phyloP scores from a whole-genome alignment of 1,284 basidiomycete genomes.

The Pulveroboletus sp. region DNA sequence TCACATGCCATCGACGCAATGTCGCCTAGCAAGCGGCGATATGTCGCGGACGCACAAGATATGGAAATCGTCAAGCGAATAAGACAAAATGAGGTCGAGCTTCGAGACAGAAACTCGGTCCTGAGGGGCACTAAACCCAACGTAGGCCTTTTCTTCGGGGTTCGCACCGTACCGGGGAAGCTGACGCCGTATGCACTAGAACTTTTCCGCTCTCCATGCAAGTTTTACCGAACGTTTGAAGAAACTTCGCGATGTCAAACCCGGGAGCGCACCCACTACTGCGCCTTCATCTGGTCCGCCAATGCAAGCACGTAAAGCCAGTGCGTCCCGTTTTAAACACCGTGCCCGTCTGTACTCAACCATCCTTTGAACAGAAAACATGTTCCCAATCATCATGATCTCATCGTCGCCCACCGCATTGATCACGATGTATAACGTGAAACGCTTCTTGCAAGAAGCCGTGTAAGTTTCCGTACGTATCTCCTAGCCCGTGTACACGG shows the following conservation, averaged over 20 bases:
- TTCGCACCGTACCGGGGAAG: background rate
- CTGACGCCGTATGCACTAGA: slow-evolving; percentile 43
- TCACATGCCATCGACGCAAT: slow-evolving; percentile 40
- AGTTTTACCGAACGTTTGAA: slow-evolving; percentile 73
- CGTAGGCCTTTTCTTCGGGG: slow-evolving; percentile 43
- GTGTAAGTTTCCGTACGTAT: slow-evolving; percentile 48
- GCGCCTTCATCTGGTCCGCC: slow-evolving; percentile 46
- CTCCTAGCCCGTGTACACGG: background rate
- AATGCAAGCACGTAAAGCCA: slow-evolving; percentile 61
- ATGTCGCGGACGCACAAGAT: slow-evolving; percentile 78
- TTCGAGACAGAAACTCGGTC: slow-evolving; percentile 75
- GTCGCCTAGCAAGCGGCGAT: slow-evolving; percentile 69
- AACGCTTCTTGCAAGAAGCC: slow-evolving; percentile 51
- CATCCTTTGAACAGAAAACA: slow-evolving; percentile 46
- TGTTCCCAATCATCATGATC: slow-evolving; percentile 93
- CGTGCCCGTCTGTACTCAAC: too few species aligned
- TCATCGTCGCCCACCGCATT: slow-evolving; percentile 94
- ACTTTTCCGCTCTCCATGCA: slow-evolving; percentile 65
- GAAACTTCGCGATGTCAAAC: slow-evolving; percentile 63
- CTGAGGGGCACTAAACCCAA: slow-evolving; percentile 76
- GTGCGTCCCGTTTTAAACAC: slow-evolving; percentile 40
- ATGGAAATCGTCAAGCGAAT: slow-evolving; percentile 84
- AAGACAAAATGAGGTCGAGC: slow-evolving; percentile 69
- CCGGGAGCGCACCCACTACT: slow-evolving; percentile 43
- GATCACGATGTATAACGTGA: slow-evolving; percentile 93